phyloP scores from a whole-genome alignment of 1,284 basidiomycete genomes.

The Irpex rosettiformis region DNA sequence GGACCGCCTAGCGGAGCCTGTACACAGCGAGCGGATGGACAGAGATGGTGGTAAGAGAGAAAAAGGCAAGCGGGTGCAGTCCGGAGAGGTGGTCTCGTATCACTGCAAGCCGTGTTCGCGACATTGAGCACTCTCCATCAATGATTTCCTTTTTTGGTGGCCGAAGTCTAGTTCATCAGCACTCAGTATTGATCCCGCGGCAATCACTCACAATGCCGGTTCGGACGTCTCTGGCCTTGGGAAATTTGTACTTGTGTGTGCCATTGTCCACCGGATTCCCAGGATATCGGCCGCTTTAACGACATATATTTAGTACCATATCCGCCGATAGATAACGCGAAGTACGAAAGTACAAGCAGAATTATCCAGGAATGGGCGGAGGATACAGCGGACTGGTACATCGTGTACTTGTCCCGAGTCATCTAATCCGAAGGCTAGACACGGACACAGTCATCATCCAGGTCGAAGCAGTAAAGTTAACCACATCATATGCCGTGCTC shows the following conservation, averaged over 20 bases:
- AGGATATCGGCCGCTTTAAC: background rate
- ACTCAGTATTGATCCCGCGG: background rate
- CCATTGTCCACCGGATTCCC: background rate
- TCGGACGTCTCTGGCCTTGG: background rate
- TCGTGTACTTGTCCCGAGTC: background rate
- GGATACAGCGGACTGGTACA: background rate
- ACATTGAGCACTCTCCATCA: background rate
- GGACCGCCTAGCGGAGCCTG: background rate
- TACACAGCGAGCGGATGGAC: slow-evolving; percentile 1
- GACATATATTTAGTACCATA: background rate
- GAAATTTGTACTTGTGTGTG: background rate
- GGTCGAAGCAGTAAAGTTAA: background rate
- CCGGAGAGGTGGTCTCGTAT: background rate
- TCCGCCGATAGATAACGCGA: background rate
- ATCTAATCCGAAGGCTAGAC: background rate
- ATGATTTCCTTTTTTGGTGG: background rate
- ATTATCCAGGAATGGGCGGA: background rate
- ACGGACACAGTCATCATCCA: background rate
- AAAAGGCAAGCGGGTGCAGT: background rate
- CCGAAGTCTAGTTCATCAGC: background rate
- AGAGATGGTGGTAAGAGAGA: slow-evolving; percentile 2
- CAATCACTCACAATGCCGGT: background rate
- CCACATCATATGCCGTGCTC: background rate
- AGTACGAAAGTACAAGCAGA: background rate
- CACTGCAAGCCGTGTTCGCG: background rate